A percentile compares a stretch with the other conserved stretches of the same genome.
Evolutionary conservation across 768 basidiomycete species (phyloP).

Genomic region (Hericium alpestre): DNA sequence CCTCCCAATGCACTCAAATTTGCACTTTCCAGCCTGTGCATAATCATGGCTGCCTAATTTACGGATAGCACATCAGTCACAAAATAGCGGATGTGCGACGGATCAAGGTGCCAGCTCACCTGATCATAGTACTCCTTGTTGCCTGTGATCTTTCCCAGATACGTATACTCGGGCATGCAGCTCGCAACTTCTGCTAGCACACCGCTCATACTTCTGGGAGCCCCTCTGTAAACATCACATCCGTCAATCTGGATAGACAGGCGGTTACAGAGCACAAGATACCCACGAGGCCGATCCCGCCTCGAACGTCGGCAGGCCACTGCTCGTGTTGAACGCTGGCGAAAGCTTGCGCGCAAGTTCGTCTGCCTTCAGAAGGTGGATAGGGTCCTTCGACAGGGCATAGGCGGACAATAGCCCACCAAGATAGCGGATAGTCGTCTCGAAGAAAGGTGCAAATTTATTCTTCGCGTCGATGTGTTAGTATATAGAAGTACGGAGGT

Average conservation of each 20-base stretch:
- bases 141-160: slow-evolving; percentile 70
- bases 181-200: slow-evolving; percentile 73
- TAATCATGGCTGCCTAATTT: slow-evolving; percentile 38
- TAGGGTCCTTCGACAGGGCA: slow-evolving; percentile 52
- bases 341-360: slow-evolving; percentile 63
- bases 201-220: slow-evolving; percentile 27
- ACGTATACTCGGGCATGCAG: slow-evolving; percentile 76
- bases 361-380: slow-evolving; percentile 57
- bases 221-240: slow-evolving; percentile 22
- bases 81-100: background rate
- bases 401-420: slow-evolving; percentile 82
- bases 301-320: slow-evolving; percentile 58
- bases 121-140: slow-evolving; percentile 50
- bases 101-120: slow-evolving; percentile 24
- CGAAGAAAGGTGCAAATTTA: slow-evolving; percentile 16
- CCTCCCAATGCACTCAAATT: slow-evolving; percentile 40
- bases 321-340: slow-evolving; percentile 58
- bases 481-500: background rate
- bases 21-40: slow-evolving; percentile 34
- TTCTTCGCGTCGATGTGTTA: background rate
- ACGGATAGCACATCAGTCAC: background rate
- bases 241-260: background rate
- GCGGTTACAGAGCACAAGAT: background rate
- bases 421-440: slow-evolving; percentile 88
- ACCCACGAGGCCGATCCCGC: slow-evolving; percentile 10